These are phyloP conservation scores for Magnusiomyces paraingens DNA, from an alignment of 1,139 yeast genomes.

Conservation along the genomic window DNA sequence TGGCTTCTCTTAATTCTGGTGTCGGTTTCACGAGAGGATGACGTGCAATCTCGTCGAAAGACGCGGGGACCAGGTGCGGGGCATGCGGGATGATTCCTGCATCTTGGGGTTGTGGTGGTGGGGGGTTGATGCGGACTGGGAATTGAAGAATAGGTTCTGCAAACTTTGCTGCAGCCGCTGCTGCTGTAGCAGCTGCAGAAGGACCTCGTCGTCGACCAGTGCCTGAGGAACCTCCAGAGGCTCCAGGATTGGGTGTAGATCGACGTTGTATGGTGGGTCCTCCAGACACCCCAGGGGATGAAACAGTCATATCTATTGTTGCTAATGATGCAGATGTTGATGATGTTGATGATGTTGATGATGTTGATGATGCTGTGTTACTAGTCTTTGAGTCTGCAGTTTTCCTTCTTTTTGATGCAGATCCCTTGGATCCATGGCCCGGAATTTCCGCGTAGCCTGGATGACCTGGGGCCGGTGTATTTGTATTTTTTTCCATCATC, in stretches of 20 bases:
- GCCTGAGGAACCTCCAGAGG: not conserved
- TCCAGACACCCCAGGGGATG: not conserved
- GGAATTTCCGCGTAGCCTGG: too few species aligned
- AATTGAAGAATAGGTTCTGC: conserved; percentile 2
- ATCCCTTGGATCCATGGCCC: too few species aligned
- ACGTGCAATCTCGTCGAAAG: conserved; percentile 5
- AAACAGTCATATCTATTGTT: not conserved
- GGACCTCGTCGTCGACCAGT: not conserved
- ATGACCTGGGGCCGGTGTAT: not conserved
- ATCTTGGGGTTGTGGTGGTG: conserved; percentile 24
- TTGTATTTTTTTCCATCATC: not conserved
- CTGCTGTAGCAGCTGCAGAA: not conserved
- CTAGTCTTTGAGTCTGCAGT: not conserved
- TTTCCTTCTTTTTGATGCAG: too few species aligned
- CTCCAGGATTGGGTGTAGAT: not conserved
- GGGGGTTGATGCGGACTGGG: conserved; percentile 20
- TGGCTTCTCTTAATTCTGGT: not conserved
- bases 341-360: not conserved
- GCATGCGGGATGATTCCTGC: conserved; percentile 19
- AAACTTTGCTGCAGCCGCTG: not conserved
- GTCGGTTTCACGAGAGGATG: conserved; percentile 1
- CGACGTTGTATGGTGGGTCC: not conserved
- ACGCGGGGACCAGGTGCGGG: conserved; percentile 18
- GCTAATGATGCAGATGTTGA: not conserved
- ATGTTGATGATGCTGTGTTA: not conserved